Evolutionary conservation across 176 grass and related monocot species (phyloP), one percentile per base, ranked within the genome.

Genomic region (Oryza officinalis): DNA sequence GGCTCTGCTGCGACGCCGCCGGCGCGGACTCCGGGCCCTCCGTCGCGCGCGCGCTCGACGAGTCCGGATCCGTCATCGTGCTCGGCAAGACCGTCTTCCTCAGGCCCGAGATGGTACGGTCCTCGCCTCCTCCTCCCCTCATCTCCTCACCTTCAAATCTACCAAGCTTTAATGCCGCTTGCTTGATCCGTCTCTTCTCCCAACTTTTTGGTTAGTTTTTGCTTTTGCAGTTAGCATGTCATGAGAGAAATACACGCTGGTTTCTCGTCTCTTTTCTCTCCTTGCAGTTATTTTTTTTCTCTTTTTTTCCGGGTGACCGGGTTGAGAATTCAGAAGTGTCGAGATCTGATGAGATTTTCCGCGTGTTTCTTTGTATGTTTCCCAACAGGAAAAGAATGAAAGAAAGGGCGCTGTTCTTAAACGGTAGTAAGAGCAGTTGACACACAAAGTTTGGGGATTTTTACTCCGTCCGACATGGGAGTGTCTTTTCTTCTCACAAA

Each of bases 71-170:
- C 28, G 93, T 99, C 57, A 92, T 99, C 60, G 97, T 96, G 1
- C 89, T 96, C 68, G 91, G 91, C 59, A 84, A 89, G 86, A 85
- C 67, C 73, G 93, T 99, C 78, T 96, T 96, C 88, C 93, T 99
- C 78, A 87, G 87, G 64, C 91, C 97, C 67, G 93, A 99, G 37
- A 83, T 94, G 93, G 97, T 99, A 99, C 83, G 76, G 27, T 82
- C 65, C 35, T 76, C 37, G 17, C 63, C 33, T 35, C 50, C 10
- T 20, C 31, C 4, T 46, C 47, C 31, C 30, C 38, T 28, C 12
- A 3, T 27, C 14, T 47, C n/a, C 1, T 5, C 13, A 23, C 10
- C 31, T 65, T 86, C 37, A 20, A 83, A 70, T 77, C 35, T 11
- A 30, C 27, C 47, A 11, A 76, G 69, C 70, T 76, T 25, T 75